Percentiles rank a stretch among this genome's conserved stretches.
phyloP scores from a whole-genome alignment of 306 rosid genomes.

The Cotoneaster glaucophyllus region DNA sequence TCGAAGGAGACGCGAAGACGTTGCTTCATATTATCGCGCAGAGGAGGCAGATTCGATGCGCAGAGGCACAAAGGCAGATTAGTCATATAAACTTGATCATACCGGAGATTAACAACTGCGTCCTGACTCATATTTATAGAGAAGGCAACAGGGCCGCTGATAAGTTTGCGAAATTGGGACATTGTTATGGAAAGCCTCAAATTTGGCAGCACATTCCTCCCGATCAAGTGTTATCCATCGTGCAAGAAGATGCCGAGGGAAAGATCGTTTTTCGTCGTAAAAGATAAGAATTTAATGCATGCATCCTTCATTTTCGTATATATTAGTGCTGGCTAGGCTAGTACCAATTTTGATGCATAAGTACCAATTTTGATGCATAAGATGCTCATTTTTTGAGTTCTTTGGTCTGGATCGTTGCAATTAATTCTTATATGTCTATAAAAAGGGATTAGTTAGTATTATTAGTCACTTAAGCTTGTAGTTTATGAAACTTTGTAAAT shows the following conservation, averaged over 20 bases:
- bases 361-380: neutral
- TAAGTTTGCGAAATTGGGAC: slow-evolving; percentile 67
- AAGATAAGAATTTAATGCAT: neutral
- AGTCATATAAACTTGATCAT: slow-evolving; percentile 42
- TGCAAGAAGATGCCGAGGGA: slow-evolving; percentile 66
- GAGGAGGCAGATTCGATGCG: slow-evolving; percentile 41
- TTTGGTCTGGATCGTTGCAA: neutral
- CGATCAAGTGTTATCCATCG: slow-evolving; percentile 28
- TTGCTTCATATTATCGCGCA: slow-evolving; percentile 49
- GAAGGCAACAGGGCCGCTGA: slow-evolving; percentile 74
- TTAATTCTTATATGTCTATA: neutral
- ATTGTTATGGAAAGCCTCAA: slow-evolving; percentile 28
- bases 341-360: neutral
- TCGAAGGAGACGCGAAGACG: slow-evolving; percentile 64
- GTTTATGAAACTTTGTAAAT: neutral
- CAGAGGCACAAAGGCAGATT: slow-evolving; percentile 40
- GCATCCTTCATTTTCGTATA: neutral
- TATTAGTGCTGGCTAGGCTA: neutral
- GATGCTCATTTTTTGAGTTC: neutral
- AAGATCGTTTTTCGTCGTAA: slow-evolving; percentile 45
- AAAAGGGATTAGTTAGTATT: neutral
- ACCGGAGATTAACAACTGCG: slow-evolving; percentile 32
- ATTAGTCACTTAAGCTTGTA: neutral
- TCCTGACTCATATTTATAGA: slow-evolving; percentile 48
- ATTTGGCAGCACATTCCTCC: slow-evolving; percentile 58